A percentile compares a stretch with the other conserved stretches of the same genome.
phyloP scores from a whole-genome alignment of 768 basidiomycete genomes.

The Tulasnella sp. region DNA sequence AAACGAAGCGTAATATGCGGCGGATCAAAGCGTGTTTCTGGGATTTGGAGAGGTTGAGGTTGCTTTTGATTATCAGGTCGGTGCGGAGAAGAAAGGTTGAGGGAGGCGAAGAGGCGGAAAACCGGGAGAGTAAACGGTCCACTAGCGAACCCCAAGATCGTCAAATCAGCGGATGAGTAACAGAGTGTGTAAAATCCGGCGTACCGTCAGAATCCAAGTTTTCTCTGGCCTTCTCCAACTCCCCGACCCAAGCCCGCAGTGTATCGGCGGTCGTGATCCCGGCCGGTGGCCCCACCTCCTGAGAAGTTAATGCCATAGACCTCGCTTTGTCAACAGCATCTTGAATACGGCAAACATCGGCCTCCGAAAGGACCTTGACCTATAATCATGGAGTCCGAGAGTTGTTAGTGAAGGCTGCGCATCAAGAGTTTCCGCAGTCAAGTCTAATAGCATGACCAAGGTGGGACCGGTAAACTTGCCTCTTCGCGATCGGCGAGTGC shows the following conservation, averaged over 20 bases:
- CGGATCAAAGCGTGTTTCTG: constrained; percentile 34
- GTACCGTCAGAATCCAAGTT: constrained; percentile 10
- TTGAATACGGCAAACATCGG: neutral
- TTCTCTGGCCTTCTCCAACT: neutral
- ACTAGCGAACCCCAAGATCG: neutral
- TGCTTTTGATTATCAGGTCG: neutral
- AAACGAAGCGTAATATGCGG: constrained; percentile 60
- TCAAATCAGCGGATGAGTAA: neutral
- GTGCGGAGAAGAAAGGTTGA: constrained; percentile 36
- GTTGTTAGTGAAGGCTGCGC: neutral
- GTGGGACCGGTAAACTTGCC: neutral
- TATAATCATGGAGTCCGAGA: neutral
- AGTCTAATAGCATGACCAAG: neutral
- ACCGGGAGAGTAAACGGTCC: neutral
- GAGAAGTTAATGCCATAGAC: neutral
- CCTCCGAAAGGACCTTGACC: neutral
- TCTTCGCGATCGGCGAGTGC: constrained; percentile 32
- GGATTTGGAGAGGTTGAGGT: constrained; percentile 30
- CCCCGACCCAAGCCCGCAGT: constrained; percentile 8
- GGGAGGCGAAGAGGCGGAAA: constrained; percentile 41
- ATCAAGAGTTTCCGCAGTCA: neutral
- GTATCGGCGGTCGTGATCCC: neutral
- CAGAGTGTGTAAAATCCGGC: neutral
- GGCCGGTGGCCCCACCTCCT: neutral
- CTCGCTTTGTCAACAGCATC: neutral